Evolutionary conservation across 352 stramenopile genomes (phyloP).

Genomic region (Pythium sp.): DNA sequence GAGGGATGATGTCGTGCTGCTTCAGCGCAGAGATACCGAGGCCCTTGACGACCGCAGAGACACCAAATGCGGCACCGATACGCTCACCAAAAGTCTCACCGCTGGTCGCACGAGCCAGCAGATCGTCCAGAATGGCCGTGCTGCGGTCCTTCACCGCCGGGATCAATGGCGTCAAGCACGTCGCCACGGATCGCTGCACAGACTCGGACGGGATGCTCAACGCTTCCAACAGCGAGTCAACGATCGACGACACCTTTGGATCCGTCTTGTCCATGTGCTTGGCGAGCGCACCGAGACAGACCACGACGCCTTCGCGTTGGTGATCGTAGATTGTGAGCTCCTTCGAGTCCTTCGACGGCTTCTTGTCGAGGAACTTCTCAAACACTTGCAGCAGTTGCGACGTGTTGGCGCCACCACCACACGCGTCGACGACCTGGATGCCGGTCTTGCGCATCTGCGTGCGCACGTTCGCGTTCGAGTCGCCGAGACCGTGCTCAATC

Average conservation of each 20-base stretch:
- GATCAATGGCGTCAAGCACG: constrained; percentile 89
- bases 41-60: constrained; percentile 99
- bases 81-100: constrained; percentile 85
- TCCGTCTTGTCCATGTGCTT: constrained; percentile 89
- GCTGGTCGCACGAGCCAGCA: constrained; percentile 70
- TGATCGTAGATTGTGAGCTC: constrained; percentile 74
- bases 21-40: constrained; percentile 98
- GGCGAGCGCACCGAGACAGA: constrained; percentile 87
- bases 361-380: constrained; percentile 69
- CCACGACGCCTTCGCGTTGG: constrained; percentile 88
- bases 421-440: constrained; percentile 72
- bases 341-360: constrained; percentile 44
- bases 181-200: constrained; percentile 91
- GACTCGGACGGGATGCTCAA: constrained; percentile 91
- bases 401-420: constrained; percentile 67
- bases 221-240: constrained; percentile 84
- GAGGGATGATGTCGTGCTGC: constrained; percentile 96
- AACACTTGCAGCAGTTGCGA: constrained; percentile 65
- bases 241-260: constrained; percentile 86
- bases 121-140: constrained; percentile 63
- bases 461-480: constrained; percentile 69
- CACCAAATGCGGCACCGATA: constrained; percentile 95
- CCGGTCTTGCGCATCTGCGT: constrained; percentile 85
- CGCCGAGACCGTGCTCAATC: constrained; percentile 71
- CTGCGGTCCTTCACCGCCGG: constrained; percentile 75